Base-by-base conservation (phyloP, 2,329 filamentous ascomycete genomes). In the Zymoseptoria ardabiliae region DNA sequence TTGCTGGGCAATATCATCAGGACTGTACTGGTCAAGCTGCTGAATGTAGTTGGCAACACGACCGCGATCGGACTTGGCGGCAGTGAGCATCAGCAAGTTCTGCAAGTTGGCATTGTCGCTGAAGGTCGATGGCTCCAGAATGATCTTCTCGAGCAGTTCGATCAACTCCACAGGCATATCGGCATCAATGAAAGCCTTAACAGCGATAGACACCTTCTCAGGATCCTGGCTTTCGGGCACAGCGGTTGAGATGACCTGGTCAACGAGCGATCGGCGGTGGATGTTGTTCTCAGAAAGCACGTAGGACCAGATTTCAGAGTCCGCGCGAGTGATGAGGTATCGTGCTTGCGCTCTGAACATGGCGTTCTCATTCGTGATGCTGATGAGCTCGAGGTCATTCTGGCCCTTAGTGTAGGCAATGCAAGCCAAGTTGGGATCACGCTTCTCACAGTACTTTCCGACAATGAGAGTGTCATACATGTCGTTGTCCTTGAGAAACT, bases 341-440 rank as follows among this genome's bases (percentile, higher is more conserved):
- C 94, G 88, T 60, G 92, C 93, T 76, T 99, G 94, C n/a, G 90
- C 90, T 70, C 92, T 89, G 83, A 96, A 99, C 94, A 99, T 99
- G n/a, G 90, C 87, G 78, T 99, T 99, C 77, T 99, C 95, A 69
- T 97, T 99, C 71, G 94, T 97, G 71, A 99, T 93, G 75, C 89
- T 94, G 76, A 99, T 93, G 58, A 99, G 84, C 77, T 99, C 95
- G 30, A 99, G 78, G 71, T 99, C 94, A 66, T 99, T 99, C 76
- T 97, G 90, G 20, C 94, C 94, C 81, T 99, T 99, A 69, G 87
- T 84, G 75, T 97, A 99, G 63, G 91, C 90, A 72, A 97, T 96
- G 76, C 89, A 96, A 2, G 91, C 93, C 57, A 99, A 81, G 73
- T 96, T 96, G 63, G 94, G 94, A 70, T 99, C 94, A 35, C 94